Conservation (phyloP, 2,329 filamentous ascomycete genomes). For the Parafenestella ontariensis region DNA sequence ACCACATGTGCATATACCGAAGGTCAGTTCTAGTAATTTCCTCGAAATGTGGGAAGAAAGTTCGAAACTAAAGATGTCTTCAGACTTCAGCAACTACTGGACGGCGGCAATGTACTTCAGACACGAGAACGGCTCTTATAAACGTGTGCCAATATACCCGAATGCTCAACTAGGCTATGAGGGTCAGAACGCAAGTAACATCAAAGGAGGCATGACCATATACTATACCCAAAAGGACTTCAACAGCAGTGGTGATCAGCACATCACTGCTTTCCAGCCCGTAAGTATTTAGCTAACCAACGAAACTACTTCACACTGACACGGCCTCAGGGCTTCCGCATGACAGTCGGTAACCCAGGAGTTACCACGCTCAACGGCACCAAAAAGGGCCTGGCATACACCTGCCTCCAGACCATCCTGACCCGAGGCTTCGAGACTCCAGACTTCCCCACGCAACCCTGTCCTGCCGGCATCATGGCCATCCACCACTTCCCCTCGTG, state of each 20-base stretch:
- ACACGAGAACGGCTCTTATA: conserved; percentile 37
- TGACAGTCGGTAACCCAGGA: conserved; percentile 44
- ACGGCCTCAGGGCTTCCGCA: too few relatives aligned
- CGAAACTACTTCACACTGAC: too few relatives aligned
- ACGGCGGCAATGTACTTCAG: conserved; percentile 41
- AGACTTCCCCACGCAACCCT: conserved; percentile 34
- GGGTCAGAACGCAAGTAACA: conserved; percentile 27
- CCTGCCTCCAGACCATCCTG: too few relatives aligned
- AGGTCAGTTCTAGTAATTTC: too few relatives aligned
- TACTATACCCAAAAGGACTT: conserved; percentile 36
- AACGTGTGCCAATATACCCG: conserved; percentile 34
- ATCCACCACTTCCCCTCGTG: conserved; percentile 32
- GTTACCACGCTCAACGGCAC: conserved; percentile 11
- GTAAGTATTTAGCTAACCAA: too few relatives aligned
- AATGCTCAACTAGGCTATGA: conserved; percentile 31
- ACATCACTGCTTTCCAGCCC: conserved; percentile 35
- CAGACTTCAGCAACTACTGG: too few relatives aligned
- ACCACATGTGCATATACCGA: conserved; percentile 33
- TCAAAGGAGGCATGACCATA: conserved; percentile 44
- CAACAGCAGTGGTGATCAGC: too few relatives aligned
- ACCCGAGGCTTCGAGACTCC: too few relatives aligned
- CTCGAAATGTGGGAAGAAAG: too few relatives aligned
- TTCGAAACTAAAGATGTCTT: too few relatives aligned
- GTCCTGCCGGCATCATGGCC: conserved; percentile 29
- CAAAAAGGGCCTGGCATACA: too few relatives aligned